phyloP scores from a whole-genome alignment of 2,329 filamentous ascomycete species.

The Beauveria varroae region DNA sequence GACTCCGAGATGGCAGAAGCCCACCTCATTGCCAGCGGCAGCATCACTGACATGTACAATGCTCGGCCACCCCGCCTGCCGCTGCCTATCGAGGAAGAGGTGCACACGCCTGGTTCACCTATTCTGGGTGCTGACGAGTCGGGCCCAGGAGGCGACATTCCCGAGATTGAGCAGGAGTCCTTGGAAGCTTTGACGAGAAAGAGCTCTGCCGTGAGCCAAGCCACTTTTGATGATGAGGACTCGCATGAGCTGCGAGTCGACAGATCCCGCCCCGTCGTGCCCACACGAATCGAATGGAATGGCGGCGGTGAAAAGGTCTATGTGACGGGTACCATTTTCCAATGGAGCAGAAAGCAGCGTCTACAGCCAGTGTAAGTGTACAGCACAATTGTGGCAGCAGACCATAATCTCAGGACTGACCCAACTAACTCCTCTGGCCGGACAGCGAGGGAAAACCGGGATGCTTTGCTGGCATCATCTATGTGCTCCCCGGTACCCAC shows the following conservation, averaged over 20 bases:
- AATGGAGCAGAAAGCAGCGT: slow-evolving; percentile 92
- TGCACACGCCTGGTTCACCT: slow-evolving; percentile 82
- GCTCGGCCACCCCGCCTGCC: slow-evolving; percentile 79
- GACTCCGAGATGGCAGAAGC: slow-evolving; percentile 23
- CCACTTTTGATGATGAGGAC: slow-evolving; percentile 68
- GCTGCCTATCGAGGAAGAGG: slow-evolving; percentile 87
- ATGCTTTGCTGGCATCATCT: slow-evolving; percentile 68
- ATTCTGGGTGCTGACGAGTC: slow-evolving; percentile 67
- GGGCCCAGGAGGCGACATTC: slow-evolving; percentile 46
- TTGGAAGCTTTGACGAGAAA: slow-evolving; percentile 44
- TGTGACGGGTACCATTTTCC: slow-evolving; percentile 93
- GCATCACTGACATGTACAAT: slow-evolving; percentile 57
- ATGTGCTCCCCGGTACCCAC: slow-evolving; percentile 86
- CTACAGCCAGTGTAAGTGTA: slow-evolving; percentile 72
- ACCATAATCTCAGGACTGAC: slow-evolving; percentile 16
- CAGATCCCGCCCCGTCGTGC: slow-evolving; percentile 69
- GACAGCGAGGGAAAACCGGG: slow-evolving; percentile 48
- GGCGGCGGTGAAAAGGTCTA: slow-evolving; percentile 82
- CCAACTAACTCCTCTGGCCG: background rate
- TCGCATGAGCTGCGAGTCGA: slow-evolving; percentile 69
- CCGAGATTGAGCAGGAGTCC: slow-evolving; percentile 46
- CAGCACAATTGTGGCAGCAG: no score
- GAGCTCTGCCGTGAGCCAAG: slow-evolving; percentile 52
- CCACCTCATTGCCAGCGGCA: slow-evolving; percentile 44
- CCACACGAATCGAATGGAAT: slow-evolving; percentile 80